Conservation (phyloP, 2,329 filamentous ascomycete genomes). For the Fusarium vanettenii region DNA sequence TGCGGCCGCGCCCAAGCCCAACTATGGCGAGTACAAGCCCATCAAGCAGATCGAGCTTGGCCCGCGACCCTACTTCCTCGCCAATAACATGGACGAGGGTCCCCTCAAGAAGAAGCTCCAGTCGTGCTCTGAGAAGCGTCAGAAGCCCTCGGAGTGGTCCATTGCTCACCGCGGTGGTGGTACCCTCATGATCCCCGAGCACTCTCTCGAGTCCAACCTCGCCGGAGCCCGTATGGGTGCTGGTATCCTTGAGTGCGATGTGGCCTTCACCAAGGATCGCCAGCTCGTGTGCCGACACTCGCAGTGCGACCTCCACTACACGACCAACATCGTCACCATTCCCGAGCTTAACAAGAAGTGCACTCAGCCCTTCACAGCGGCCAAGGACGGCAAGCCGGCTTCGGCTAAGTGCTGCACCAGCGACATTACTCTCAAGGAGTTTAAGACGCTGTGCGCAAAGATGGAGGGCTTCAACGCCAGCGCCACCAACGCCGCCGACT, state of each 20-base stretch:
- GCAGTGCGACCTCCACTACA: constrained; percentile 76
- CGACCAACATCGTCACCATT: constrained; percentile 73
- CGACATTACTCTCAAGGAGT: constrained; percentile 76
- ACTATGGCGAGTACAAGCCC: constrained; percentile 42
- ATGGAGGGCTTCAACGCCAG: constrained; percentile 73
- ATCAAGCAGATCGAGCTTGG: constrained; percentile 68
- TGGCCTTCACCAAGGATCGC: constrained; percentile 73
- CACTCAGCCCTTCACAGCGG: constrained; percentile 69
- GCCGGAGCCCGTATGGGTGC: constrained; percentile 76
- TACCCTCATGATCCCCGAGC: constrained; percentile 73
- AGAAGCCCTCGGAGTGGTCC: constrained; percentile 65
- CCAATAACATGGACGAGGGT: constrained; percentile 71
- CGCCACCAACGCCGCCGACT: constrained; percentile 68
- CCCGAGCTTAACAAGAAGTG: constrained; percentile 74
- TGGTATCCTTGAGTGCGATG: constrained; percentile 75
- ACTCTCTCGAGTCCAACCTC: constrained; percentile 68
- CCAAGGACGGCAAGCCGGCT: constrained; percentile 61
- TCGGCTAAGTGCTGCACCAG: constrained; percentile 77
- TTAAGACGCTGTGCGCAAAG: constrained; percentile 75
- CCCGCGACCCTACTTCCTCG: constrained; percentile 72
- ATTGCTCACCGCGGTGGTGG: constrained; percentile 73
- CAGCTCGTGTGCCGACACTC: constrained; percentile 76
- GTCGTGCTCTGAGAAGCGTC: constrained; percentile 66
- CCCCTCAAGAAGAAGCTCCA: constrained; percentile 69
- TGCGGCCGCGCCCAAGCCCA: constrained; percentile 42